Percentiles rank a stretch among this genome's conserved stretches.
phyloP scores from a whole-genome alignment of 139 green algal species.

The Tetraselmis chui region DNA sequence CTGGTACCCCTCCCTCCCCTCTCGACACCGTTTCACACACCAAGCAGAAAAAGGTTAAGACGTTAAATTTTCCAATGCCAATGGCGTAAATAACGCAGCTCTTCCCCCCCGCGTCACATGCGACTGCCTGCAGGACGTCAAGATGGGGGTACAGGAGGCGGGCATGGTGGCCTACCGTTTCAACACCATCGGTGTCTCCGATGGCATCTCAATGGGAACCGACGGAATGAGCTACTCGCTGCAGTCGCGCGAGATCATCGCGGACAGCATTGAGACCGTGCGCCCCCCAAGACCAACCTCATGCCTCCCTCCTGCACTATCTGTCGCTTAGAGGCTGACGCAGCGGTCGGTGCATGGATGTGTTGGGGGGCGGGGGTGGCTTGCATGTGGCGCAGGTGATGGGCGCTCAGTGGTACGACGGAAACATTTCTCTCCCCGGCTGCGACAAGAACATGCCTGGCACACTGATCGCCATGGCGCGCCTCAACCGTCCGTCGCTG shows the following conservation, averaged over 20 bases:
- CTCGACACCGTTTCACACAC: too few species aligned
- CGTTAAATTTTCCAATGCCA: too few species aligned
- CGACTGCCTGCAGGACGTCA: neutral
- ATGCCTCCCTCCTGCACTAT: too few species aligned
- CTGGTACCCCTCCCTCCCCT: neutral
- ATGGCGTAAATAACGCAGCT: too few species aligned
- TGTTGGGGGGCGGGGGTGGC: too few species aligned
- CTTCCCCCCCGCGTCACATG: too few species aligned
- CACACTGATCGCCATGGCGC: constrained; percentile 90
- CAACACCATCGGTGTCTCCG: constrained; percentile 84
- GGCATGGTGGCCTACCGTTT: constrained; percentile 85
- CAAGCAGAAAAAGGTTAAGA: too few species aligned
- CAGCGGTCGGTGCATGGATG: too few species aligned
- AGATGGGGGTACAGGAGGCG: constrained; percentile 25
- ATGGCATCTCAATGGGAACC: constrained; percentile 98
- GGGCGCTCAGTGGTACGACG: constrained; percentile 73
- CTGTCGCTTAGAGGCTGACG: too few species aligned
- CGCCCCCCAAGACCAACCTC: too few species aligned
- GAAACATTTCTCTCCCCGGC: constrained; percentile 80
- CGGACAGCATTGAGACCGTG: constrained; percentile 95
- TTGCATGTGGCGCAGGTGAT: neutral
- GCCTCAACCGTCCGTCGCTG: constrained; percentile 88
- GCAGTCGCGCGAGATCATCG: constrained; percentile 71
- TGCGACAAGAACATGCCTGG: constrained; percentile 99
- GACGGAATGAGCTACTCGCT: constrained; percentile 94